Base-by-base conservation (phyloP, 495 filamentous ascomycete genomes). In the Podospora pseudoanserina region DNA sequence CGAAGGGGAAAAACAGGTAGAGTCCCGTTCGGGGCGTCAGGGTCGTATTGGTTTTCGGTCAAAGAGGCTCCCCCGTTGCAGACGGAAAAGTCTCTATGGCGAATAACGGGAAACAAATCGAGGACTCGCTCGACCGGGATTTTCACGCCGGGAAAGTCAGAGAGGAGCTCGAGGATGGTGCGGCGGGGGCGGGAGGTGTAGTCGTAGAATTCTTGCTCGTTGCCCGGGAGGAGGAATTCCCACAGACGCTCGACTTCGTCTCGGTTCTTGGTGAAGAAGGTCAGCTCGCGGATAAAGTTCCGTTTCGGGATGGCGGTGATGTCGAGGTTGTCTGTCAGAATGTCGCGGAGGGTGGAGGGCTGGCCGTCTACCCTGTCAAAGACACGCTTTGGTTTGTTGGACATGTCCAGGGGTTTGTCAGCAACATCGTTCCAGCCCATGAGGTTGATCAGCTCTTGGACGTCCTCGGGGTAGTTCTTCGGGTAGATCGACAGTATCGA, bases 121-220 rank as follows among this genome's bases (percentile, higher is more conserved):
- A 88, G 82, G 0, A 87, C 85, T 67, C 88, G 87, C 53, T 90
- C 79, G 82, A 88, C 92, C 0, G 94, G 92, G 4, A 99, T 88
- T 66, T 87, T 87, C 59, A 98, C 91, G 5, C 86, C 87, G 61
- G 91, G 84, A 74, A 99, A 98, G 68, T 99, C 95, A 58, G 93
- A 87, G 27, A 99, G 82, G 1, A 97, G 88, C 75, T 99, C 95
- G 7, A 99, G 77, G 70, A 97, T 96, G 69, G 89, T 94, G 56
- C 95, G 89, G 60, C 95, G 89, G 6, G 95, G 94, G 6, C 96
- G 90, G 4, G 93, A 92, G 1, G 94, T 94, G 76, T 98, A 99
- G 75, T 99, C 96, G 80, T 90, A 97, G 19, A 96, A 87, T 68
- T 99, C 96, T 71, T 98, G 93, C 11, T 92, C 84, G 74, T 89